Percentiles rank a stretch among this genome's conserved stretches.
phyloP scores from a whole-genome alignment of 2,329 filamentous ascomycete species.

The Aureobasidium lini region DNA sequence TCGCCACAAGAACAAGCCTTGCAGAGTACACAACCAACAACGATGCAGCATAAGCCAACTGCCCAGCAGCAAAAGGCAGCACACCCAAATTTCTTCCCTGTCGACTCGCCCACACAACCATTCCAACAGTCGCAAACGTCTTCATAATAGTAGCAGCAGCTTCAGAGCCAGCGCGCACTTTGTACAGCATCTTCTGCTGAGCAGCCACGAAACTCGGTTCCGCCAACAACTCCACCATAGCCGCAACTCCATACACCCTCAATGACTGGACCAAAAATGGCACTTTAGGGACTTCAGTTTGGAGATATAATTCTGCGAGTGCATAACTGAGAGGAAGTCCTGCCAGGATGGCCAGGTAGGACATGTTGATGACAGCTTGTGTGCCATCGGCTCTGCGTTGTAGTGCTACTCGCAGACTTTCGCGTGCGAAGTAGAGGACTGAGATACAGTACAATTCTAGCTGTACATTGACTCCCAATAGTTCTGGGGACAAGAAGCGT shows the following conservation, averaged over 20 bases:
- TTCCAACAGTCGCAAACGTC: constrained; percentile 65
- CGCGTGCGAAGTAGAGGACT: constrained; percentile 88
- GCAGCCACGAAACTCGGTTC: constrained; percentile 87
- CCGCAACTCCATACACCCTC: constrained; percentile 48
- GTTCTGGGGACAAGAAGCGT: constrained; percentile 74
- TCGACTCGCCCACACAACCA: constrained; percentile 57
- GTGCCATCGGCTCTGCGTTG: constrained; percentile 57
- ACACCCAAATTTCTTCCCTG: constrained; percentile 56
- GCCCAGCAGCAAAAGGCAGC: constrained; percentile 81
- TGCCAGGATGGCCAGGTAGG: constrained; percentile 67
- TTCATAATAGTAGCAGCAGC: constrained; percentile 70
- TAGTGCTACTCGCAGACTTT: constrained; percentile 83
- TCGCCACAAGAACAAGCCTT: constrained; percentile 52
- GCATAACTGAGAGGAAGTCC: constrained; percentile 57
- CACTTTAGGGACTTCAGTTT: constrained; percentile 44
- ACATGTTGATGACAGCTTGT: constrained; percentile 81
- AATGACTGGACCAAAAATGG: constrained; percentile 57
- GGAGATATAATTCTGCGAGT: constrained; percentile 62
- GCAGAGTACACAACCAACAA: constrained; percentile 64
- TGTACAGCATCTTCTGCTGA: constrained; percentile 73
- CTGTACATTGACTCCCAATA: constrained; percentile 80
- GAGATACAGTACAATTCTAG: constrained; percentile 89
- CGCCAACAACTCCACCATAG: constrained; percentile 66
- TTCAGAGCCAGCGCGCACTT: constrained; percentile 73
- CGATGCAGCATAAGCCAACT: constrained; percentile 64